Evolutionary conservation across 331 rosid species (phyloP).

Genomic region (Rosa hybrid): DNA sequence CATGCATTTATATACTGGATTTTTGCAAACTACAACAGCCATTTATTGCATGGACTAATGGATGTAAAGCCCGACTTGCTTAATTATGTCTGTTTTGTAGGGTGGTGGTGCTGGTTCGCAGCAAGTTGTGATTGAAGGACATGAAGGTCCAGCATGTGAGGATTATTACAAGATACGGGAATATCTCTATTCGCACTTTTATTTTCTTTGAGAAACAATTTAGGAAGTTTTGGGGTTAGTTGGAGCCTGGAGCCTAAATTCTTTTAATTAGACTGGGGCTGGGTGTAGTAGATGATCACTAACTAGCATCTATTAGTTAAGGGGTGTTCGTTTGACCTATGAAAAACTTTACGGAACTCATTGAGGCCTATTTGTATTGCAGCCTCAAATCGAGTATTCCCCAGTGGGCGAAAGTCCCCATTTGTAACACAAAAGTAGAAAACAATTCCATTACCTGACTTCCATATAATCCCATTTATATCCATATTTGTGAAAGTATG

Average conservation of each 20-base stretch:
- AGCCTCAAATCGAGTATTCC: not conserved
- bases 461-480: not conserved
- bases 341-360: not conserved
- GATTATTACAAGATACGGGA: constrained; percentile 86
- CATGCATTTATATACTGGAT: not conserved
- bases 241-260: not conserved
- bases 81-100: constrained; percentile 28
- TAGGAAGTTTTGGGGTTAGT: not conserved
- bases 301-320: not conserved
- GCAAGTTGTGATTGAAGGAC: constrained; percentile 59
- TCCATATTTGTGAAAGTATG: not conserved
- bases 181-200: constrained; percentile 78
- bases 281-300: not conserved
- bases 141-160: constrained; percentile 86
- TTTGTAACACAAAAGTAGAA: not conserved
- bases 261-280: not conserved
- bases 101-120: constrained; percentile 89
- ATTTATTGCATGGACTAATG: no score
- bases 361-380: not conserved
- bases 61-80: constrained; percentile 23
- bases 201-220: constrained; percentile 53
- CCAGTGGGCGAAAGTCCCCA: not conserved
- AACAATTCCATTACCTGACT: not conserved
- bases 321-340: not conserved
- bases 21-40: not conserved